These are phyloP conservation scores for Lumnitzera racemosa DNA, from an alignment of 345 rosid genomes.

Conservation along the genomic window DNA sequence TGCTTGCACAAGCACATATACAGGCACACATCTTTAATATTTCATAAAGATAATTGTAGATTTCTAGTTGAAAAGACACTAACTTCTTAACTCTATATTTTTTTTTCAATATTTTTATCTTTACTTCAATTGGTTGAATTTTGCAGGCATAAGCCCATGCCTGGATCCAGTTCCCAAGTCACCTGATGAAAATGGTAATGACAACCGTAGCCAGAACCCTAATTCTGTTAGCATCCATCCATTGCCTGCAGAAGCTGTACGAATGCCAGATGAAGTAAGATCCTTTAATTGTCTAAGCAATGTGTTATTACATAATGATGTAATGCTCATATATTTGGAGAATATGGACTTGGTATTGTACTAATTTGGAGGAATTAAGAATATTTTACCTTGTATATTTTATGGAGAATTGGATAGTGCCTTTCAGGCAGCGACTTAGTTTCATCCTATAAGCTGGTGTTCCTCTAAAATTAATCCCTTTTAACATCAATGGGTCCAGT, in stretches of 20 bases:
- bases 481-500: too few relatives aligned
- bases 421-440: too few relatives aligned
- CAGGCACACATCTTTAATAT: neutral
- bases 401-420: too few relatives aligned
- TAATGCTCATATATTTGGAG: too few relatives aligned
- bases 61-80: neutral
- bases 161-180: conserved; percentile 49
- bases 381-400: too few relatives aligned
- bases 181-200: conserved; percentile 30
- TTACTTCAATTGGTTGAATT: conserved; percentile 4
- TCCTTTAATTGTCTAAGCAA: too few relatives aligned
- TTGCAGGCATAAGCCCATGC: conserved; percentile 50
- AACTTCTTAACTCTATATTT: neutral
- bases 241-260: conserved; percentile 28
- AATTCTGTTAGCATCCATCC: conserved; percentile 46
- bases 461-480: too few relatives aligned
- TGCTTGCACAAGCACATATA: neutral
- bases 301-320: too few relatives aligned
- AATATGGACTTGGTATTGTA: too few relatives aligned
- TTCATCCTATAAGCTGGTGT: too few relatives aligned
- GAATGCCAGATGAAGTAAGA: conserved; percentile 30
- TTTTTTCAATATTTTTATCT: conserved; percentile 8
- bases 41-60: neutral
- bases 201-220: conserved; percentile 24
- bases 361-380: too few relatives aligned